These are phyloP conservation scores for Fragaria ananassa DNA, from an alignment of 306 rosid genomes.

Conservation along the genomic window DNA sequence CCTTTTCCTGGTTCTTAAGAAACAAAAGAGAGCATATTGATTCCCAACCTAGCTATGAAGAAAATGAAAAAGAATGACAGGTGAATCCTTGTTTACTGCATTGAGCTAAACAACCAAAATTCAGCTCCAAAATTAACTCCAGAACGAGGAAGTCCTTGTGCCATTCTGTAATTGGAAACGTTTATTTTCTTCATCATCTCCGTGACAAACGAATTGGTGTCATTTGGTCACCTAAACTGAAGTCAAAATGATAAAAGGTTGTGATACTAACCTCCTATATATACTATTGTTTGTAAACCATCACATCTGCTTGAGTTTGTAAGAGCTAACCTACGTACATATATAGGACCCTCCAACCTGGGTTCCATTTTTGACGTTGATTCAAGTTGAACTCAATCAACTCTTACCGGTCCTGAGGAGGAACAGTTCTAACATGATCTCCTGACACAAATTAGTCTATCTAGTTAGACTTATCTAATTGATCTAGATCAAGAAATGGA, in stretches of 20 bases:
- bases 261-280: too few species aligned
- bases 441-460: too few species aligned
- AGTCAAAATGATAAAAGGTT: neutral
- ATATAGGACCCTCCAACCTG: too few species aligned
- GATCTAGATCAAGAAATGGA: too few species aligned
- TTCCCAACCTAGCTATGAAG: neutral
- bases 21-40: neutral
- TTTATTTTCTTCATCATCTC: neutral
- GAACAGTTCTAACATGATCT: too few species aligned
- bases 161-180: neutral
- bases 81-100: neutral
- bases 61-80: neutral
- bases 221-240: neutral
- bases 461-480: too few species aligned
- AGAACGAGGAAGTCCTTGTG: neutral
- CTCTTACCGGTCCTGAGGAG: too few species aligned
- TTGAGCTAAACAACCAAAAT: neutral
- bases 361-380: too few species aligned
- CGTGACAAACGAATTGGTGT: neutral
- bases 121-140: neutral
- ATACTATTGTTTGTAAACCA: too few species aligned
- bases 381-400: too few species aligned
- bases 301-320: too few species aligned
- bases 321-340: too few species aligned
- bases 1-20: constrained; percentile 4